Conservation (phyloP, 495 filamentous ascomycete genomes). For the Lasiosphaeria hispida region DNA sequence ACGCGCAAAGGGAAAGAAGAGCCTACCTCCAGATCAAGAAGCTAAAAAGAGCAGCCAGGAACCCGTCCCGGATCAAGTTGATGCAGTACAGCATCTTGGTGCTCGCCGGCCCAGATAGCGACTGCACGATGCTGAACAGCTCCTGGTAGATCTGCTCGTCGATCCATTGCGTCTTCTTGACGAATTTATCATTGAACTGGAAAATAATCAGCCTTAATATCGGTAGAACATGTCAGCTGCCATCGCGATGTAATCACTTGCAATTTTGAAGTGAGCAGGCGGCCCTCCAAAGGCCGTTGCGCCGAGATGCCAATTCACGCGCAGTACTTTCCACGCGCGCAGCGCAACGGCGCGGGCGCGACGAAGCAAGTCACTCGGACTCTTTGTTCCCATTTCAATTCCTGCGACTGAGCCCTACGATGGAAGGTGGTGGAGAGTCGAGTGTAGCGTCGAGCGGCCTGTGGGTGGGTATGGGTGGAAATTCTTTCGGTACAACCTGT, state of each 20-base stretch:
- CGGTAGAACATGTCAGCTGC: neutral
- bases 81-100: constrained; percentile 82
- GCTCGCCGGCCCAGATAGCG: constrained; percentile 70
- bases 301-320: constrained; percentile 62
- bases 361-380: neutral
- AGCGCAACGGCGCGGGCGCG: constrained; percentile 10
- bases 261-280: constrained; percentile 69
- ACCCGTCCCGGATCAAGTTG: constrained; percentile 62
- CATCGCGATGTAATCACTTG: constrained; percentile 18
- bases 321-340: constrained; percentile 33
- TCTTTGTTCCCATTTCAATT: neutral
- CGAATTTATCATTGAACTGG: constrained; percentile 64
- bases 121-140: constrained; percentile 75
- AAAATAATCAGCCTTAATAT: neutral
- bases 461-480: too few species aligned
- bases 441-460: neutral
- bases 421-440: neutral
- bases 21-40: constrained; percentile 69
- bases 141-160: constrained; percentile 81
- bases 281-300: constrained; percentile 72
- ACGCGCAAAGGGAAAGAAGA: neutral
- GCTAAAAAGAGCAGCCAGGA: constrained; percentile 58
- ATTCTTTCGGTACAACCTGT: too few species aligned
- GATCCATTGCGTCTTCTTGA: constrained; percentile 66
- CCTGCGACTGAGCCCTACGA: neutral